Conservation (phyloP, 139 green algal genomes). For the Tetradesmus obliquus region DNA sequence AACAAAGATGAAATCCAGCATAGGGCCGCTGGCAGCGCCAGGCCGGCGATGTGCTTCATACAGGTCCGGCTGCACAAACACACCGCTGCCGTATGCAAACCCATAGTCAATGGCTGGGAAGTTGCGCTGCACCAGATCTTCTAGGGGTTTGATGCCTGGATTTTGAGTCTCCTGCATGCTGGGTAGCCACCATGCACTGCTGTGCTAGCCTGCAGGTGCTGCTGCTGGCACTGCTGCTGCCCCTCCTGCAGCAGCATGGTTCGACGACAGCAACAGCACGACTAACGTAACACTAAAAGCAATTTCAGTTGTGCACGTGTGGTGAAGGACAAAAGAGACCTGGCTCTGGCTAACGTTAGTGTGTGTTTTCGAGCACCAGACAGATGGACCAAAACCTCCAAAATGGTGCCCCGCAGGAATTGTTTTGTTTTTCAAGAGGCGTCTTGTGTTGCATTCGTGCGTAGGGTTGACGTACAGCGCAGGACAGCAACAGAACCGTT, state of each 20-base stretch:
- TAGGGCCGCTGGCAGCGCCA: slow-evolving; percentile 50
- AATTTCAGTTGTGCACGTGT: no score
- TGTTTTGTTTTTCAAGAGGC: no score
- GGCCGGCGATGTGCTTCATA: neutral
- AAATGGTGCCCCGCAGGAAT: no score
- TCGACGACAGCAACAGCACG: neutral
- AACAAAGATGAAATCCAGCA: slow-evolving; percentile 90
- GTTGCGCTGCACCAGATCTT: slow-evolving; percentile 34
- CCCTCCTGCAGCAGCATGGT: neutral
- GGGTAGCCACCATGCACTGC: neutral
- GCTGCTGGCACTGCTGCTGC: neutral
- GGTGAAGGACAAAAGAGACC: no score
- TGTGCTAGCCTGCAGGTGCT: neutral
- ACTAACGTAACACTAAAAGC: no score
- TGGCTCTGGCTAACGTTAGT: no score
- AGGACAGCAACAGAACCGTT: neutral
- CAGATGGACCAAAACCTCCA: no score
- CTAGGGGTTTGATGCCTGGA: neutral
- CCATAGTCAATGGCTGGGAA: slow-evolving; percentile 81
- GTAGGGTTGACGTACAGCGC: neutral
- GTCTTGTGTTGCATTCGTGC: neutral
- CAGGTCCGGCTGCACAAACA: slow-evolving; percentile 84
- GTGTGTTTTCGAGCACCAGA: no score
- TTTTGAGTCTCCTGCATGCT: neutral
- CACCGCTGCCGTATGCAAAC: slow-evolving; percentile 93